Conservation (phyloP, 257 asterid genomes). For the Solanum bulbocastanum region DNA sequence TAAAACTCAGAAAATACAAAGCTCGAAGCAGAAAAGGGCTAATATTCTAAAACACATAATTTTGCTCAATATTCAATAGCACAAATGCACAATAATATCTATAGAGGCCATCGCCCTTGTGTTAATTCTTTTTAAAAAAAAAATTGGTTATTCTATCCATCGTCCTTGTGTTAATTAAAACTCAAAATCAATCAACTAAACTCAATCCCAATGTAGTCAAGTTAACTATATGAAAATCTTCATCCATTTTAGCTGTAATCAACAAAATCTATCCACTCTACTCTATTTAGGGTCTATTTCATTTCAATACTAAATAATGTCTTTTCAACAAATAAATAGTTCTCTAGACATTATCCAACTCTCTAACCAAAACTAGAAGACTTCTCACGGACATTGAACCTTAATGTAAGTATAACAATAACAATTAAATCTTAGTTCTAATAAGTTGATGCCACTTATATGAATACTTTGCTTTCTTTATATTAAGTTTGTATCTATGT, state of each 20-base stretch:
- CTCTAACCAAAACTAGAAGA: neutral
- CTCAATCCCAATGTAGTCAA: neutral
- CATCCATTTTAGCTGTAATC: neutral
- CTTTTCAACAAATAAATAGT: neutral
- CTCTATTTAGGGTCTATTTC: neutral
- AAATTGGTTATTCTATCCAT: neutral
- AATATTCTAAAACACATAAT: neutral
- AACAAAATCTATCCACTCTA: neutral
- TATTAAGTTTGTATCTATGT: neutral
- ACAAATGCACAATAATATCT: neutral
- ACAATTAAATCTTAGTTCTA: neutral
- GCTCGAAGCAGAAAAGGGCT: neutral
- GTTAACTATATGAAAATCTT: neutral
- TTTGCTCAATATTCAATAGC: neutral
- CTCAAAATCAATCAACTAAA: neutral
- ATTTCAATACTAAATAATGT: neutral
- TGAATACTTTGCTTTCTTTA: neutral
- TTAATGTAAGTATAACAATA: neutral
- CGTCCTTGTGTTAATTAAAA: neutral
- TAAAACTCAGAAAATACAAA: neutral
- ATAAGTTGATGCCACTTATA: neutral
- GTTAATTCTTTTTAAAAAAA: neutral
- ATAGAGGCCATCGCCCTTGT: neutral
- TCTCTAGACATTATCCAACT: neutral
- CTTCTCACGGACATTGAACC: neutral